Conservation (phyloP, 2,329 filamentous ascomycete genomes). For the Purpureocillium takamizusanense region DNA sequence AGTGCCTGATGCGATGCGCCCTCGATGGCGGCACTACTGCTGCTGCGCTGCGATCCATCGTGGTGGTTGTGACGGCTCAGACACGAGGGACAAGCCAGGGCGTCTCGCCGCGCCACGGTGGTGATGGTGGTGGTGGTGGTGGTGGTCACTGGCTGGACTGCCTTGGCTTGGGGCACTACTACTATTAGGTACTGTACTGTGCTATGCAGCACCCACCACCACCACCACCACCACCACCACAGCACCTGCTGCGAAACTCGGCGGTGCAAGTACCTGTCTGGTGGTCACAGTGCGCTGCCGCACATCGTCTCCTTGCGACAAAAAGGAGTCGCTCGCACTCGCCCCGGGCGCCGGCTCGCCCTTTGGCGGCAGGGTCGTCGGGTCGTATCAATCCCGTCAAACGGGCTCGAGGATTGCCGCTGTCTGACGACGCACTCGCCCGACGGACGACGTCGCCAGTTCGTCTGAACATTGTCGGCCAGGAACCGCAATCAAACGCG, state of each 20-base stretch:
- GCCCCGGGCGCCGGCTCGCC: neutral
- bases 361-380: no score
- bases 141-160: no score
- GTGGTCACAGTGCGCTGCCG: neutral
- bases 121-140: no score
- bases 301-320: neutral
- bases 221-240: no score
- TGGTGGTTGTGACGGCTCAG: neutral
- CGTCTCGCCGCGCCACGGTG: neutral
- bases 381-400: no score
- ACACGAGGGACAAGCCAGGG: neutral
- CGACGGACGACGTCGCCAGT: neutral
- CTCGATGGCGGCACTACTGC: no score
- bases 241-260: no score
- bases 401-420: neutral
- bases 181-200: no score
- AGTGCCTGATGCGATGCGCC: neutral
- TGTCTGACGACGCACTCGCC: neutral
- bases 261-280: neutral
- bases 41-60: neutral
- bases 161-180: no score
- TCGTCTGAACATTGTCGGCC: neutral
- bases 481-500: slow-evolving; percentile 1
- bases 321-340: neutral
- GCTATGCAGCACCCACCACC: no score